A percentile compares a stretch with the other conserved stretches of the same genome.
phyloP scores from a whole-genome alignment of 768 basidiomycete genomes.

The Coprinellus micaceus region DNA sequence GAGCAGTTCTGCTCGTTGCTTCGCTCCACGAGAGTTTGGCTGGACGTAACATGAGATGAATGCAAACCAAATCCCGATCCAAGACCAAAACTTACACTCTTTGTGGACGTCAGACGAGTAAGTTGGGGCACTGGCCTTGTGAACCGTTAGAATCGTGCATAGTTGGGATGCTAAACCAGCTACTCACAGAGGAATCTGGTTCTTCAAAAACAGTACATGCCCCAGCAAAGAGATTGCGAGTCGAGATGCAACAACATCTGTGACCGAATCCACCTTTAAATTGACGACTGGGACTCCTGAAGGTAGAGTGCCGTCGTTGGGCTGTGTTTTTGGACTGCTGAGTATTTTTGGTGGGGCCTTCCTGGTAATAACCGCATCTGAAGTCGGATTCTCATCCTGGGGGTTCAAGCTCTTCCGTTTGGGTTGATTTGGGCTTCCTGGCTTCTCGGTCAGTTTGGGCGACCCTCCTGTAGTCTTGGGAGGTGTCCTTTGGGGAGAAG shows the following conservation, averaged over 20 bases:
- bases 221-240: slow-evolving; percentile 61
- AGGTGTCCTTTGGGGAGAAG: too few relatives aligned
- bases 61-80: not conserved
- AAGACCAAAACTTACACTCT: slow-evolving; percentile 32
- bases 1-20: slow-evolving; percentile 59
- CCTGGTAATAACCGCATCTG: too few relatives aligned
- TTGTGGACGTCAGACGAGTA: slow-evolving; percentile 33
- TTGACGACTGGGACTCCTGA: slow-evolving; percentile 31
- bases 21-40: slow-evolving; percentile 47
- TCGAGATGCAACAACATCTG: slow-evolving; percentile 57
- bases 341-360: too few relatives aligned
- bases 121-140: slow-evolving; percentile 66
- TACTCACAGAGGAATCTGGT: slow-evolving; percentile 74
- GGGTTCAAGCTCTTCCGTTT: too few relatives aligned
- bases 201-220: slow-evolving; percentile 74
- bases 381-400: too few relatives aligned
- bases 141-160: not conserved
- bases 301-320: not conserved
- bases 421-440: too few relatives aligned
- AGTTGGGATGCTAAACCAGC: not conserved
- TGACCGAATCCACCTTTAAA: slow-evolving; percentile 51
- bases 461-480: too few relatives aligned
- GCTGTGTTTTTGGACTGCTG: too few relatives aligned
- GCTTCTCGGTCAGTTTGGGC: too few relatives aligned
- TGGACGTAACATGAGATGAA: slow-evolving; percentile 17